Evolutionary conservation across 768 basidiomycete species (phyloP).

Genomic region (Phlebiopsis gigantea): DNA sequence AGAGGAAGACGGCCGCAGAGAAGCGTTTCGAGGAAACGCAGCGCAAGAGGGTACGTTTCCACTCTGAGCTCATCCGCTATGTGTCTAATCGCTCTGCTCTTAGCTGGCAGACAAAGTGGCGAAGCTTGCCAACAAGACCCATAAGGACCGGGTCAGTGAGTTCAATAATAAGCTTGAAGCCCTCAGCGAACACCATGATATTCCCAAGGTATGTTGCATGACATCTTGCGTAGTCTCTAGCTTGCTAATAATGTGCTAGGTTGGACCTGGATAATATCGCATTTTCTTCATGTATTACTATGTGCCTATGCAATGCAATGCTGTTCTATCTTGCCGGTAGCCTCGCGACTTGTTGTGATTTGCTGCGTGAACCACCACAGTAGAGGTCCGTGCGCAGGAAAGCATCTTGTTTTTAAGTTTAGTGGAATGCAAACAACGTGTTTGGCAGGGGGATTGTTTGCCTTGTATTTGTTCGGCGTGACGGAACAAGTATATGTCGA

Average conservation of each 20-base stretch:
- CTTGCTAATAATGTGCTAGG: conserved; percentile 36
- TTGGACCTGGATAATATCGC: conserved; percentile 73
- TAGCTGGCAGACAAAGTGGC: conserved; percentile 73
- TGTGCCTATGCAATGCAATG: background rate
- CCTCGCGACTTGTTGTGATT: too few species aligned
- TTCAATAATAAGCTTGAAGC: conserved; percentile 84
- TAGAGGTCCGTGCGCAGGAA: conserved; percentile 4
- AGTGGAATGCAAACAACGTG: conserved; percentile 2
- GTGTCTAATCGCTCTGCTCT: background rate
- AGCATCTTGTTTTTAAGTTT: background rate
- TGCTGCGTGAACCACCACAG: too few species aligned
- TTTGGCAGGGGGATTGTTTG: conserved; percentile 18
- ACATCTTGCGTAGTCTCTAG: conserved; percentile 14
- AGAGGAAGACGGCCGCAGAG: conserved; percentile 82
- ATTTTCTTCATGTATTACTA: background rate
- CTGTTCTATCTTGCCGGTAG: conserved; percentile 3
- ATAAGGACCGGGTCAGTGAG: conserved; percentile 91
- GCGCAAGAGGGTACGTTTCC: conserved; percentile 53
- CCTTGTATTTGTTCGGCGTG: conserved; percentile 27
- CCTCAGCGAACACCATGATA: conserved; percentile 91
- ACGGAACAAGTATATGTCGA: conserved; percentile 27
- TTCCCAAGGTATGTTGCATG: conserved; percentile 65
- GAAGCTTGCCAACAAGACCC: conserved; percentile 76
- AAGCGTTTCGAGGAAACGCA: conserved; percentile 86
- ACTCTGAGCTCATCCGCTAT: conserved; percentile 8